Evolutionary conservation across 2,329 filamentous ascomycete species (phyloP).

Genomic region (Orbilia oligospora): DNA sequence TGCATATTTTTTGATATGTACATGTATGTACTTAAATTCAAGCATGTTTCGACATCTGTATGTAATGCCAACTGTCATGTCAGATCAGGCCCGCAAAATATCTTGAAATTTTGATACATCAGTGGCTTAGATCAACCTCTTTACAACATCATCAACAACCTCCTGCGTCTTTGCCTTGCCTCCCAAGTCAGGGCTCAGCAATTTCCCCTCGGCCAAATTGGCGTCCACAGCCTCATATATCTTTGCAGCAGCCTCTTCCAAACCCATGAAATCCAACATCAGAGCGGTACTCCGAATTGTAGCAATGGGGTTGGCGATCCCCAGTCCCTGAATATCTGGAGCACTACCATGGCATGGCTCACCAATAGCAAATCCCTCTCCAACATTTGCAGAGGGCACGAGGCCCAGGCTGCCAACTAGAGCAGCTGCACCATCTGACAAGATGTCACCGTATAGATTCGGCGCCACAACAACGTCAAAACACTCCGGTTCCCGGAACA

Average conservation of each 20-base stretch:
- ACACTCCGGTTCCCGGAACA: slow-evolving; percentile 92
- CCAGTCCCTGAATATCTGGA: slow-evolving; percentile 92
- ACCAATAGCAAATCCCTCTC: slow-evolving; percentile 92
- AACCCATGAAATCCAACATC: slow-evolving; percentile 95
- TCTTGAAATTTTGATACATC: slow-evolving; percentile 6
- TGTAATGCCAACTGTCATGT: slow-evolving; percentile 24
- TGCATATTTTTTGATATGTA: slow-evolving; percentile 24
- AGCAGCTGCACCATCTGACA: slow-evolving; percentile 94
- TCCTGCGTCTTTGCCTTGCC: slow-evolving; percentile 87
- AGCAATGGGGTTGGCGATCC: slow-evolving; percentile 96
- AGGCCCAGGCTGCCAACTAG: slow-evolving; percentile 92
- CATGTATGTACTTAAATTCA: slow-evolving; percentile 11
- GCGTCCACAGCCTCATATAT: slow-evolving; percentile 94
- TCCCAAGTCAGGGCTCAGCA: slow-evolving; percentile 90
- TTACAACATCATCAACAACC: slow-evolving; percentile 88
- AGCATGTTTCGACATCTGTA: slow-evolving; percentile 19
- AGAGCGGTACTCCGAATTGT: slow-evolving; percentile 90
- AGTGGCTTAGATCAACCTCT: slow-evolving; percentile 71
- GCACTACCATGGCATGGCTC: slow-evolving; percentile 98
- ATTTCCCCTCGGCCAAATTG: slow-evolving; percentile 84
- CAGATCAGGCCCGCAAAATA: slow-evolving; percentile 15
- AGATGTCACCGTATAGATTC: slow-evolving; percentile 96
- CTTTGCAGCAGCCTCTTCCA: slow-evolving; percentile 86
- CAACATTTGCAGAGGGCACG: slow-evolving; percentile 94
- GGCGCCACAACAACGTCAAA: slow-evolving; percentile 99